Evolutionary conservation across 192 early-diverging fungal genomes (phyloP).

Genomic region (Coemansia sp.): DNA sequence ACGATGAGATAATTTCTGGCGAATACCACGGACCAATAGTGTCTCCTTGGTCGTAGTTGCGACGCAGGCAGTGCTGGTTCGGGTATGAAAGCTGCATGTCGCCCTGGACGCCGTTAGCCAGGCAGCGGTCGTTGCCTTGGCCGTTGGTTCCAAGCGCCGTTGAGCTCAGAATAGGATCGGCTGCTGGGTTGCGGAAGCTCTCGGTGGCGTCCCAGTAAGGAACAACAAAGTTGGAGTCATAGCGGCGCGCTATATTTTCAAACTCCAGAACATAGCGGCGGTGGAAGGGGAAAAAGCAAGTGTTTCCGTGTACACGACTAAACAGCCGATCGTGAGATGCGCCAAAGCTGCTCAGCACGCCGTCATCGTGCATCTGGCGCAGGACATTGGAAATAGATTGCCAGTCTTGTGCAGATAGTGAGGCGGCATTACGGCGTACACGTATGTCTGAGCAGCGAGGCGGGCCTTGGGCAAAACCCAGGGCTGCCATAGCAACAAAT

Average conservation of each 20-base stretch:
- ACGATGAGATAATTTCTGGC: slow-evolving; percentile 47
- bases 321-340: slow-evolving; percentile 44
- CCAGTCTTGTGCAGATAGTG: slow-evolving; percentile 46
- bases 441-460: slow-evolving; percentile 30
- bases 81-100: slow-evolving; percentile 47
- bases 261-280: slow-evolving; percentile 52
- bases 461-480: slow-evolving; percentile 28
- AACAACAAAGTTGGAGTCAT: slow-evolving; percentile 44
- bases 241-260: slow-evolving; percentile 37
- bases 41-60: slow-evolving; percentile 34
- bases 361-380: slow-evolving; percentile 39
- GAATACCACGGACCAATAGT: slow-evolving; percentile 39
- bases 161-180: slow-evolving; percentile 28
- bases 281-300: slow-evolving; percentile 53
- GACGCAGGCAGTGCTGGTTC: slow-evolving; percentile 47
- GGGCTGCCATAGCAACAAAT: slow-evolving; percentile 27
- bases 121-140: slow-evolving; percentile 20
- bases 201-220: slow-evolving; percentile 55
- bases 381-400: slow-evolving; percentile 37
- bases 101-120: slow-evolving; percentile 41
- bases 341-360: slow-evolving; percentile 34
- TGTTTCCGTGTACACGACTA: slow-evolving; percentile 41
- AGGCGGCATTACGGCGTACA: slow-evolving; percentile 42
- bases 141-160: slow-evolving; percentile 35
- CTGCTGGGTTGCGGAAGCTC: slow-evolving; percentile 38